Base-by-base conservation (phyloP, 148 eudicot genomes). In the Diospyros kaki region DNA sequence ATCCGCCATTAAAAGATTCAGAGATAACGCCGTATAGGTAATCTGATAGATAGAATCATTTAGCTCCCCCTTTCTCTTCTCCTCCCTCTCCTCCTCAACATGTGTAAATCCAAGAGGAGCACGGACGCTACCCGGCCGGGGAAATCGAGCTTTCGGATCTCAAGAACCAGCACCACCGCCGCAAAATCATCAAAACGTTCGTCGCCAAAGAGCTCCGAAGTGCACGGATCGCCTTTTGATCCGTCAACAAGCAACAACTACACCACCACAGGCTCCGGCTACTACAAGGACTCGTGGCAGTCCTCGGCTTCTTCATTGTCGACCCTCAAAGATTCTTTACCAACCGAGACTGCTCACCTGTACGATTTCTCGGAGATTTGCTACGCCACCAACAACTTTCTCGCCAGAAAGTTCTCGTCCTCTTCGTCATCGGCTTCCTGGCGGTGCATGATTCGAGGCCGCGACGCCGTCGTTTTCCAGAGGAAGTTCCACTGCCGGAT, bases 381-480 rank as follows among this genome's bases (percentile, higher is more conserved):
- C 44, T 5, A 83, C 42, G 88, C 91, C 41, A 93, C 98, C 45
- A 75, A 81, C 40, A 87, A 82, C 63, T 90, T 93, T 77, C 48
- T 78, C 8, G 68, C 78, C 41, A 83, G 81, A n/a, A 93, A 87
- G 2, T 58, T 85, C 64, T 85, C 90, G 1, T 84, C 92, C 0
- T 90, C 98, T 1, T 81, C 94, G 2, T 84, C 96, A 1, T 85
- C 98, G 69, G 73, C 94, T 43, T 82, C 97, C 2, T 95, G 97
- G 98, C 85, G 84, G 0, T 89, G 89, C 82, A 6, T 38, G 28
- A 7, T 89, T 3, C 80, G 90, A 55, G 82, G 76, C 10, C 83
- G 81, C 59, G 80, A 76, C 9, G 84, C 79, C 3, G 56, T 87
- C 6, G 68, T 92, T 14, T 77, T 86, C 5, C 98, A 90, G 73